These are phyloP conservation scores for Globisporangium cylindrosporum DNA, from an alignment of 352 stramenopile genomes.

Conservation along the genomic window DNA sequence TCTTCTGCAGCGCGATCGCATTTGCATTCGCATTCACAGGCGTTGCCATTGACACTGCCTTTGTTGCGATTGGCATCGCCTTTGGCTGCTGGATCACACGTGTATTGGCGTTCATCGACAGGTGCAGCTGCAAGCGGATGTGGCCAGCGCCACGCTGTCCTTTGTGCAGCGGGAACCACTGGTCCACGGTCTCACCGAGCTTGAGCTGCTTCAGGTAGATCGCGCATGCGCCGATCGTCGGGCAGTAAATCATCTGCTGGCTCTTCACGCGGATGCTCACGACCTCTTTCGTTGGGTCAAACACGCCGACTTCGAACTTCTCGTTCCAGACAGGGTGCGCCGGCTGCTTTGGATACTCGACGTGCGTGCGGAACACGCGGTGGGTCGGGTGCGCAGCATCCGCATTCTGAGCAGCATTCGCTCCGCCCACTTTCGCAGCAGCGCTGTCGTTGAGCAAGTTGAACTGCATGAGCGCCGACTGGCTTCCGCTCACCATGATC, in stretches of 20 bases:
- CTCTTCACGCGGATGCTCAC: constrained; percentile 75
- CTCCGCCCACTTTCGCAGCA: background rate
- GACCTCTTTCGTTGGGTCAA: constrained; percentile 43
- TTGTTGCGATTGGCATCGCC: constrained; percentile 15
- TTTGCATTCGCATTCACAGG: background rate
- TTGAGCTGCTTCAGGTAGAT: constrained; percentile 53
- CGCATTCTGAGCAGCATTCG: constrained; percentile 6
- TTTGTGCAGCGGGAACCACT: constrained; percentile 61
- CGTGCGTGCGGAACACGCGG: constrained; percentile 59
- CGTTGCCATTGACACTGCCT: constrained; percentile 9
- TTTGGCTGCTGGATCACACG: constrained; percentile 3
- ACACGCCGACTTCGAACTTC: constrained; percentile 64
- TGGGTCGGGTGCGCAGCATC: constrained; percentile 21
- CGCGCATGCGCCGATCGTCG: constrained; percentile 52
- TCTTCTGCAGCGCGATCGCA: constrained; percentile 13
- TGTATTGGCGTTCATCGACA: constrained; percentile 23
- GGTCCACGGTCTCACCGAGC: constrained; percentile 40
- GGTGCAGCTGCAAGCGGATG: constrained; percentile 55
- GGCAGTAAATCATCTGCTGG: constrained; percentile 62
- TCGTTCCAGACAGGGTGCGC: constrained; percentile 68
- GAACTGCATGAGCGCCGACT: constrained; percentile 23
- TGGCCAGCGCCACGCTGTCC: constrained; percentile 34
- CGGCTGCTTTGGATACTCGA: constrained; percentile 28
- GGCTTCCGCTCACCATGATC: constrained; percentile 36
- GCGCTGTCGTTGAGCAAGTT: constrained; percentile 13